Base-by-base conservation (phyloP, 495 filamentous ascomycete genomes). In the Lindgomyces ingoldianus region DNA sequence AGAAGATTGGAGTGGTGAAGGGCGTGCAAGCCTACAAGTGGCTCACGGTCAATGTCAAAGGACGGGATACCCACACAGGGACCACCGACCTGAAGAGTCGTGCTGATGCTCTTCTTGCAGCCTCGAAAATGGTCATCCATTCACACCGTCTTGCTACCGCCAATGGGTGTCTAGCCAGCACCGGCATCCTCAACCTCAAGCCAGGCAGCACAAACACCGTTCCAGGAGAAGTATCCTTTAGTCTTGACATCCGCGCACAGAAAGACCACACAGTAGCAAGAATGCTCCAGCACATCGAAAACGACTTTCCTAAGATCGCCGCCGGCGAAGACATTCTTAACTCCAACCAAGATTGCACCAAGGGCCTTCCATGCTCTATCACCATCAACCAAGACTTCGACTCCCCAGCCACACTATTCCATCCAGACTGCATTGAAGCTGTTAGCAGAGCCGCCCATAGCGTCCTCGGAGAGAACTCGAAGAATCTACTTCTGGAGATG, bases 121-220 rank as follows among this genome's bases (percentile, higher is more conserved):
- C 88, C 39, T 79, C 86, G 0, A 84, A 84, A 33, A 82, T 91
- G 78, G 89, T 94, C 65, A 76, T 86, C 3, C 80, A 84, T 52
- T 82, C 84, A 0, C 85, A 88, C 69, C 82, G 83, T 48, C 75
- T 86, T 1, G 89, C 89, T 14, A 80, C 80, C 1, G 69, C 75
- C 44, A 64, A 81, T 52, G 77, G 78, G 3, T 86, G 83, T 18
- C 74, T 91, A 2, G 90, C 87, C 14, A 88, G 84, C 8, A 89
- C 89, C 1, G 90, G 89, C 0, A 89, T 92, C 50, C 69, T 92
- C 33, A 86, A 81, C 18, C 79, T 86, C 11, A 83, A 79, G 36
- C 88, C 87, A 0, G 87, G 87, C 6, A 84, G 80, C 60, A 88
- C 88, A 18, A 92, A 92, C 73, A 93, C 90, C 0, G 87, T 92